Base-by-base conservation (phyloP, 1,284 basidiomycete species). In the Sanghuangporus sanghuang region DNA sequence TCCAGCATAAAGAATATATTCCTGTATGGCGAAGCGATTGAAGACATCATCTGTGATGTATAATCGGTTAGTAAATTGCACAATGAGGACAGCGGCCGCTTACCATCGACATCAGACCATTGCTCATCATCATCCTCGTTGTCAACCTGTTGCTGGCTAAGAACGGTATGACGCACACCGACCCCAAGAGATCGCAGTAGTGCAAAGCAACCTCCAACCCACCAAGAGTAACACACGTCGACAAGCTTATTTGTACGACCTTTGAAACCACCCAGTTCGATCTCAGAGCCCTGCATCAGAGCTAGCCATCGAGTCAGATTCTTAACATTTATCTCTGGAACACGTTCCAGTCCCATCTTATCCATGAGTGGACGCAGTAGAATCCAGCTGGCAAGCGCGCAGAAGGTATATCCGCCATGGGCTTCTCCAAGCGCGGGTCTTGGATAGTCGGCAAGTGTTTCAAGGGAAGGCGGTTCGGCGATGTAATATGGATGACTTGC, bases 151-250 rank as follows among this genome's bases (percentile, higher is more conserved):
- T 70, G 72, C 69, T 27, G 63, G 39, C n/a, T 14, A 36, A 54
- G 55, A 36, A 32, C 44, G 27, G 40, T 38, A 21, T 54, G 32
- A 27, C 6, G 55, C 68, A 66, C 50, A 75, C 70, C 77, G 2
- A 82, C 74, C 7, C 85, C 84, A 1, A 90, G 74, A 11, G 90
- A 86, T 61, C 92, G 90, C 0, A 97, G 76, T 9, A 98, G 77
- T 0, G 85, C 82, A 72, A 97, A 92, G n/a, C 90, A 84, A 0
- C 96, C 96, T 2, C 93, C 96, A 35, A 96, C 93, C 92, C 95
- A 99, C 97, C 97, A 99, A 38, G 92, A 89, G 75, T 99, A 99
- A 76, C 97, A 99, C 2, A 96, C 97, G 71, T 99, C 97, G 0
- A 99, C 96, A 12, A 99, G 84, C 76, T 99, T 99, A 75, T 99